A percentile compares a stretch with the other conserved stretches of the same genome.
Evolutionary conservation across 257 asterid species (phyloP).

Genomic region (Primulina tabacum): DNA sequence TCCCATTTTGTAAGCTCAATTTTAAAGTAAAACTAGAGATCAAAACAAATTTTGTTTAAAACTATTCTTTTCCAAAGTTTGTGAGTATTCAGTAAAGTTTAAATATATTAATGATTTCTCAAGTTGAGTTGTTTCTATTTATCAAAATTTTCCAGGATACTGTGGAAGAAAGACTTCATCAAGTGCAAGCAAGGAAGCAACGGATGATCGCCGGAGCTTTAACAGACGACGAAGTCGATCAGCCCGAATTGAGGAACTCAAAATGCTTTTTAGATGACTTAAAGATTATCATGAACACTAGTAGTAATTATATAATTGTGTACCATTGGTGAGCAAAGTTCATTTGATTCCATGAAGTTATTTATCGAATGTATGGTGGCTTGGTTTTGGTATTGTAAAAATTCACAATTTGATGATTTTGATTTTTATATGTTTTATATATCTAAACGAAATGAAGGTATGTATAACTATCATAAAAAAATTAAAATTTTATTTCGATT

Average conservation of each 20-base stretch:
- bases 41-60: background rate
- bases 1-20: background rate
- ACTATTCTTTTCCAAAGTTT: background rate
- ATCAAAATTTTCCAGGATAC: slow-evolving; percentile 40
- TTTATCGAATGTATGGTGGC: background rate
- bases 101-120: background rate
- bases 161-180: slow-evolving; percentile 71
- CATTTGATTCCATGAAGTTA: background rate
- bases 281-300: background rate
- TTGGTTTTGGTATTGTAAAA: background rate
- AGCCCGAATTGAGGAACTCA: slow-evolving; percentile 68
- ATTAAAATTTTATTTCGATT: too few relatives aligned
- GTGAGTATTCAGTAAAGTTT: background rate
- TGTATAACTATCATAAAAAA: too few relatives aligned
- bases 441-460: too few relatives aligned
- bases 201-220: slow-evolving; percentile 78
- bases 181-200: slow-evolving; percentile 75
- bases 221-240: slow-evolving; percentile 81
- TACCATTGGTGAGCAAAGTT: background rate
- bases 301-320: background rate
- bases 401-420: too few relatives aligned
- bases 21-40: background rate
- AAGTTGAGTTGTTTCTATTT: background rate
- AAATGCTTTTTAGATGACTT: slow-evolving; percentile 63
- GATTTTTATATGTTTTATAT: too few relatives aligned